Base-by-base conservation (phyloP, 2,329 filamentous ascomycete genomes). In the Trichoderma koningiopsis region DNA sequence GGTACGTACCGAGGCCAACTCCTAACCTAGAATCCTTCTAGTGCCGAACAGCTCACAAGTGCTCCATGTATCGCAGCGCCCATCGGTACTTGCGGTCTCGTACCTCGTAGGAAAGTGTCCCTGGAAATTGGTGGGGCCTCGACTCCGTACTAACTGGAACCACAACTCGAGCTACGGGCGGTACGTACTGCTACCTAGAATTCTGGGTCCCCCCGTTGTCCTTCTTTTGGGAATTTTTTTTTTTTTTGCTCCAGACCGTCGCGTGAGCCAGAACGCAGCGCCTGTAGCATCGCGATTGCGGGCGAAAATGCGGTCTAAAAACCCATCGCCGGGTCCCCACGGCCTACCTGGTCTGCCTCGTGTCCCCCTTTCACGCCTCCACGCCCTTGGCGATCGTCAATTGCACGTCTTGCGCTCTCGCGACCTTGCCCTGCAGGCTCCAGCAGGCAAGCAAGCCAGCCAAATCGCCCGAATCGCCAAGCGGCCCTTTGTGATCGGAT, bases 401-500 rank as follows among this genome's bases (percentile, higher is more conserved):
- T 59, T 33, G 63, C 52, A 37, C 11, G 59, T 31, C 10, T 6
- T 53, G 11, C 8, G 27, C 29, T 40, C 14, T 49, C 6, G 31
- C 29, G 29, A 13, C 33, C 31, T 47, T 11, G 53, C 53, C 40
- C 40, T 19, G 33, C 33, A 35, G 33, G 33, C 33, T 13, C 33
- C 10, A 33, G 33, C 29, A 31, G 29, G 31, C 31, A 33, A 19
- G 53, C 63, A 59, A 67, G 37, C 37, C 63, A 14, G 55, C 52
- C 37, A 43, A 29, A 59, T 58, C 29, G 53, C 63, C 52, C 40
- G n/a, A 29, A 59, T 58, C 29, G 53, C 63, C 55, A 67, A 58
- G 55, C 55, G 55, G 37, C 57, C 57, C 55, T 67, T 19, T 59
- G 40, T 43, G 55, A 58, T 67, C 63, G 55, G 55, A 67, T 67